Conservation (phyloP, 257 asterid genomes). For the Nicotiana paniculata region DNA sequence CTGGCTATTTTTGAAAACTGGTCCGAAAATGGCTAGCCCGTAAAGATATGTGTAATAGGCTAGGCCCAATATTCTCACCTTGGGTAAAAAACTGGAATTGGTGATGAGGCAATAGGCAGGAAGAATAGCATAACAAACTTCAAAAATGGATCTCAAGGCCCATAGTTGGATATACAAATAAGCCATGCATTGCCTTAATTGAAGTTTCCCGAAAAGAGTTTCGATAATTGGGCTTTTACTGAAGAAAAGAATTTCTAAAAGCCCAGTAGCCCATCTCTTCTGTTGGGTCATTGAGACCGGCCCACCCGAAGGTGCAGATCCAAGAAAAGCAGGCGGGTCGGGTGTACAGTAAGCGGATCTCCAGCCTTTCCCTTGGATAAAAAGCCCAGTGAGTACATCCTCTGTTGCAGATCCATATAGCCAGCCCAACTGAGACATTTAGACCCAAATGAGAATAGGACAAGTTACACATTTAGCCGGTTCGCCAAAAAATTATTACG, state of each 20-base stretch:
- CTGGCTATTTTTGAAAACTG: too few relatives aligned
- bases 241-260: conserved; percentile 17
- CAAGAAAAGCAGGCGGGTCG: conserved; percentile 30
- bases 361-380: conserved; percentile 30
- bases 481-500: too few relatives aligned
- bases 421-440: conserved; percentile 25
- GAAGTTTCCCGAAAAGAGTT: conserved; percentile 9
- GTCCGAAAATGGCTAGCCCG: too few relatives aligned
- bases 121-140: conserved; percentile 21
- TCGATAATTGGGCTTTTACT: conserved; percentile 15
- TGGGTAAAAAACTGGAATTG: conserved; percentile 26
- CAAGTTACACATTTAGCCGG: too few relatives aligned
- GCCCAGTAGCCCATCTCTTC: conserved; percentile 39
- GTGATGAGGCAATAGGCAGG: conserved; percentile 31
- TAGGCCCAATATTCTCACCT: conserved; percentile 10
- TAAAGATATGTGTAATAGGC: not conserved
- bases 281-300: conserved; percentile 23
- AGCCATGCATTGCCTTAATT: conserved; percentile 23
- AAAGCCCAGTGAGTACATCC: conserved; percentile 24
- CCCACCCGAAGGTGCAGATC: conserved; percentile 27
- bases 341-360: conserved; percentile 19
- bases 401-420: conserved; percentile 32
- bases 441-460: not conserved
- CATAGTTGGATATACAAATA: conserved; percentile 14
- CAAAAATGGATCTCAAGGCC: conserved; percentile 31